Evolutionary conservation across 2,329 filamentous ascomycete species (phyloP).

Genomic region (Cytospora mali): DNA sequence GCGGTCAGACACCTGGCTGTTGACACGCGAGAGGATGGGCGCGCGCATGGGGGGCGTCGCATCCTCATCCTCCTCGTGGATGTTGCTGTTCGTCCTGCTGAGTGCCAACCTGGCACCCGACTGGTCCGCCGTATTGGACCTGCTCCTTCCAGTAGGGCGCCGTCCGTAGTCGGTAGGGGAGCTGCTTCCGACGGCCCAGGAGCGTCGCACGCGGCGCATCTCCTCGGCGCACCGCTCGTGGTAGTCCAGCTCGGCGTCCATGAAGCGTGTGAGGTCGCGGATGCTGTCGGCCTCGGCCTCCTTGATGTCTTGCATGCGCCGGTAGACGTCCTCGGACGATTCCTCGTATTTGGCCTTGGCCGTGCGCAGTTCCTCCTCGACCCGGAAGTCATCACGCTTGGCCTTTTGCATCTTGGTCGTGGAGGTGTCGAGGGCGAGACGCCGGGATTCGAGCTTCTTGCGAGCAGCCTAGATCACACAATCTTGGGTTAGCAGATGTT

Average conservation of each 20-base stretch:
- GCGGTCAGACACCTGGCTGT: constrained; percentile 32
- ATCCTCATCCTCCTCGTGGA: constrained; percentile 41
- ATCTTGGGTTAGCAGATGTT: background rate
- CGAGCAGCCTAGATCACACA: constrained; percentile 65
- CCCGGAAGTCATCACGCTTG: constrained; percentile 89
- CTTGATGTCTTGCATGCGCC: constrained; percentile 95
- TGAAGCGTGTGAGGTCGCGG: constrained; percentile 74
- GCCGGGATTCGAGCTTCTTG: constrained; percentile 90
- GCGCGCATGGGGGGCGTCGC: constrained; percentile 45
- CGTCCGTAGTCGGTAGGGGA: constrained; percentile 24
- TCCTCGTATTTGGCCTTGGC: constrained; percentile 98
- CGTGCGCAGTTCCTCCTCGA: constrained; percentile 87
- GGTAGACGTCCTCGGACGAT: constrained; percentile 85
- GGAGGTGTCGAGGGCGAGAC: constrained; percentile 88
- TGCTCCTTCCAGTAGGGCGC: constrained; percentile 40
- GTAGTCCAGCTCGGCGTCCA: constrained; percentile 88
- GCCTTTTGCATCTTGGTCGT: constrained; percentile 89
- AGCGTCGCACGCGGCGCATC: constrained; percentile 58
- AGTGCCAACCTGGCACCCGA: constrained; percentile 41
- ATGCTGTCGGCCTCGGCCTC: constrained; percentile 86
- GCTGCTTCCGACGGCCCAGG: constrained; percentile 41
- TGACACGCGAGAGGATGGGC: constrained; percentile 44
- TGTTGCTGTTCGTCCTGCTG: constrained; percentile 40
- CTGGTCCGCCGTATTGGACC: constrained; percentile 50
- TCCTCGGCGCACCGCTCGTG: constrained; percentile 90